Evolutionary conservation across 495 filamentous ascomycete species (phyloP), one percentile per base, ranked within the genome.

Genomic region (Daldinia bambusicola): DNA sequence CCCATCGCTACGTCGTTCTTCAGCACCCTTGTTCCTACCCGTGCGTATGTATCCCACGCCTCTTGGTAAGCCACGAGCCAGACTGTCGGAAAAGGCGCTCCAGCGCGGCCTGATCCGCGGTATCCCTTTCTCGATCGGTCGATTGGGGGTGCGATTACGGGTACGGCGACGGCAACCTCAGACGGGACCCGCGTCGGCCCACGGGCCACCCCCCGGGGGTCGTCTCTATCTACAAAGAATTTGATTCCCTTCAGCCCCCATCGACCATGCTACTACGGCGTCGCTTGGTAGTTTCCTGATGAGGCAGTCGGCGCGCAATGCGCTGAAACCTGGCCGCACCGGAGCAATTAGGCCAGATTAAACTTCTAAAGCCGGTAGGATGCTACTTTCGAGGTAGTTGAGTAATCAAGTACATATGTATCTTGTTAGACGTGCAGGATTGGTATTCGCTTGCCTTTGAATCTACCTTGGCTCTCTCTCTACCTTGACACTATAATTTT

Each of bases 291-390:
- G 56, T 74, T 74, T 58, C 71, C 71, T 38, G 67, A 74, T 67
- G 62, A 64, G 71, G 71, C 71, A 74, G 63, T 69, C 71, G 67
- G 56, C 63, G 55, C 62, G 59, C 56, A 43, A 74, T 74, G 71
- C 71, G 67, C 71, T 74, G 71, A 70, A 74, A 74, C 70, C 61
- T 69, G 51, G 55, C 71, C 59, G 67, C 63, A 53, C 58, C 71
- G 63, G 63, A 64, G 61, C 45, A 43, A 41, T 63, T 38, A 73
- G 22, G 70, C 67, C 67, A 74, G 34, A 74, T 67, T 66, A 70
- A 69, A 36, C 56, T 36, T 18, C 38, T 18, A 55, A 58, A 56
- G 61, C 58, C 32, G 59, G 58, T 50, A 53, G 61, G 65, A 72
- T 69, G 65, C 61, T 61, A 72, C 69, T 72, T 68, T 63, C 58